These are phyloP conservation scores for Beta lomatogona DNA, from an alignment of 179 eudicot genomes.

Conservation along the genomic window DNA sequence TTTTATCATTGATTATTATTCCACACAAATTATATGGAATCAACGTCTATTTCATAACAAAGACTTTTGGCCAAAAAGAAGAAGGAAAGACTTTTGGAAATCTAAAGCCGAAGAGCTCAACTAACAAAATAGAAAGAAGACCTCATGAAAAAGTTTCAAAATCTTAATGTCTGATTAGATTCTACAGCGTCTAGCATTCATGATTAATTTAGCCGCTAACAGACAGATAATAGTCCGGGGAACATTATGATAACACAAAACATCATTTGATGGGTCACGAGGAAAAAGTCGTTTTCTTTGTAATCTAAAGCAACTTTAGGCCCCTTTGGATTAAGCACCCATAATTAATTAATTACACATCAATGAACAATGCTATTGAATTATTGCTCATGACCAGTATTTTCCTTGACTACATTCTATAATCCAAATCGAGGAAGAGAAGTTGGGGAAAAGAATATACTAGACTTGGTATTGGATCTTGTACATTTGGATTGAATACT, in stretches of 20 bases:
- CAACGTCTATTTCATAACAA: no score
- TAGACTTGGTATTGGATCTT: conserved; percentile 10
- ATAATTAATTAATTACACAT: conserved; percentile 20
- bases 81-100: no score
- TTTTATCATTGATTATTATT: no score
- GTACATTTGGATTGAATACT: no score
- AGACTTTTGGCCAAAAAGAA: no score
- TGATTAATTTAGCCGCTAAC: neutral
- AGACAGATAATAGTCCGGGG: conserved; percentile 1
- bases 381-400: conserved; percentile 11
- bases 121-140: no score
- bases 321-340: neutral
- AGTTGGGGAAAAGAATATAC: conserved; percentile 3
- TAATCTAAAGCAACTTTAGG: conserved; percentile 21
- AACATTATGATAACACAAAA: conserved; percentile 25
- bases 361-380: neutral
- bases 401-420: neutral
- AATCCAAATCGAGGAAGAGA: neutral
- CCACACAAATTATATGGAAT: no score
- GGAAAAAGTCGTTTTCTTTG: conserved; percentile 12
- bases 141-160: no score
- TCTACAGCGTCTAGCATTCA: neutral
- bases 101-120: no score
- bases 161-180: neutral
- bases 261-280: conserved; percentile 11